These are phyloP conservation scores for Trichoderma sp. DNA, from an alignment of 2,329 filamentous ascomycete genomes.

Conservation along the genomic window DNA sequence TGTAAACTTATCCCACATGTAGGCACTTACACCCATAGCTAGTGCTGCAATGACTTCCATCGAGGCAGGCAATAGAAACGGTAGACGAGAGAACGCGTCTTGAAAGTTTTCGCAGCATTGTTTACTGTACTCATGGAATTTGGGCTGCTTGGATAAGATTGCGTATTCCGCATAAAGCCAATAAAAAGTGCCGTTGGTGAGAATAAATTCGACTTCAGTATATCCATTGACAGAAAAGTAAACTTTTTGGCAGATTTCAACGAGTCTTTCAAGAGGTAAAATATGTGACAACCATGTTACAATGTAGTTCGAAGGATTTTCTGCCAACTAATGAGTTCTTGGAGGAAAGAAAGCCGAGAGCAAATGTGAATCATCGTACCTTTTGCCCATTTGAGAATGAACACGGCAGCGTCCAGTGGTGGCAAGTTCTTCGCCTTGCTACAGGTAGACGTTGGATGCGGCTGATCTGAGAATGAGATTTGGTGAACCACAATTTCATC, in stretches of 20 bases:
- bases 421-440: not conserved
- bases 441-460: not conserved
- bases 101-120: not conserved
- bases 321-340: not conserved
- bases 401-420: not conserved
- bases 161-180: not conserved
- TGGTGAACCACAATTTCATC: not conserved
- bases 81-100: not conserved
- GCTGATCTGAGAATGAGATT: not conserved
- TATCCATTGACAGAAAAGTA: not conserved
- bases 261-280: not conserved
- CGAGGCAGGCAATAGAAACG: not conserved
- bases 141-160: not conserved
- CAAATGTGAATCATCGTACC: not conserved
- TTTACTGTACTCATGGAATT: not conserved
- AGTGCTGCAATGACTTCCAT: not conserved
- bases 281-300: not conserved
- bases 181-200: not conserved
- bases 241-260: not conserved
- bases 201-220: not conserved
- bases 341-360: not conserved
- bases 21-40: not conserved
- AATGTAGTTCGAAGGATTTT: not conserved
- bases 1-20: not conserved
- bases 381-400: constrained; percentile 1